Percentiles rank a stretch among this genome's conserved stretches.
Evolutionary conservation across 2,329 filamentous ascomycete genomes (phyloP).

Genomic region (Ceratocystis cubensis): DNA sequence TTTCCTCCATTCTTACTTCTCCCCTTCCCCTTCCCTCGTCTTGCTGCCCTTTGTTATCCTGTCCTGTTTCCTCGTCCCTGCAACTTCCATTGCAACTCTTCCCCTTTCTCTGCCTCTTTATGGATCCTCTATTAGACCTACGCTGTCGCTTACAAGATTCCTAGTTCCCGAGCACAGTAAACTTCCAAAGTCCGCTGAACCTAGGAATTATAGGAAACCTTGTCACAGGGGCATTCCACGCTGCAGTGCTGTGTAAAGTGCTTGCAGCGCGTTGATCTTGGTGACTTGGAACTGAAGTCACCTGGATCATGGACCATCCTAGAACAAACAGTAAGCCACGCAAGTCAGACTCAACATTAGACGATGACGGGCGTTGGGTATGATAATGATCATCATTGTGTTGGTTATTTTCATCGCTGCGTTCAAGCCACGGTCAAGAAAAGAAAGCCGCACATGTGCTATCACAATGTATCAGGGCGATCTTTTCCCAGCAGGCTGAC

Average conservation of each 20-base stretch:
- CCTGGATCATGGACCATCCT: not conserved
- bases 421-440: no score
- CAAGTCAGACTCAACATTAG: not conserved
- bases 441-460: not conserved
- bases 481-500: not conserved
- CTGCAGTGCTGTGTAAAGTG: not conserved
- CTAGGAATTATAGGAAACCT: not conserved
- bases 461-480: not conserved
- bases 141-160: not conserved
- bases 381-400: not conserved
- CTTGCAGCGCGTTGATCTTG: slow-evolving; percentile 1
- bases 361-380: not conserved
- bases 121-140: not conserved
- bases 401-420: not conserved
- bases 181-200: not conserved
- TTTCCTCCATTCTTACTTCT: not conserved
- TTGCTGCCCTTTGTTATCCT: not conserved
- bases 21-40: not conserved
- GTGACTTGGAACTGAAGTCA: not conserved
- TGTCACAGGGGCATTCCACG: slow-evolving; percentile 7
- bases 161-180: not conserved
- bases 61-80: not conserved
- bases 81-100: not conserved
- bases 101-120: not conserved
- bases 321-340: not conserved